Evolutionary conservation across 2,329 filamentous ascomycete genomes (phyloP).

Genomic region (Phoma sp.): DNA sequence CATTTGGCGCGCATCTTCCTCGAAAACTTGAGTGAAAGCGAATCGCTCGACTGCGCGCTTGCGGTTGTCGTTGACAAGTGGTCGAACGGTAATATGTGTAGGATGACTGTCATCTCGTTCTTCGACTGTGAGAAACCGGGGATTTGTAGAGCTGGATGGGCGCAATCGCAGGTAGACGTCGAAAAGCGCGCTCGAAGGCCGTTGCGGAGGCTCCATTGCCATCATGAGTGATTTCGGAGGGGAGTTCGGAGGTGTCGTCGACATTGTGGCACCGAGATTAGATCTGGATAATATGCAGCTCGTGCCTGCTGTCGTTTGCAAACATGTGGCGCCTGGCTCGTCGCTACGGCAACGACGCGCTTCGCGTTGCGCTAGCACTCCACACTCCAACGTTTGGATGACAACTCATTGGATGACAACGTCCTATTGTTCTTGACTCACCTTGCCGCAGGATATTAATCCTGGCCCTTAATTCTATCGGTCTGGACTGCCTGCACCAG

Average conservation of each 20-base stretch:
- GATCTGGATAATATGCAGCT: conserved; percentile 12
- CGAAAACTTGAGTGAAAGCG: conserved; percentile 91
- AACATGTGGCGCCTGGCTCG: conserved; percentile 9
- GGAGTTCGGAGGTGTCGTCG: conserved; percentile 15
- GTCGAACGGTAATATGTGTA: conserved; percentile 61
- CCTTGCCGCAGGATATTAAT: too few species aligned
- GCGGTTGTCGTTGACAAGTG: conserved; percentile 79
- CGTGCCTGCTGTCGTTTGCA: conserved; percentile 15
- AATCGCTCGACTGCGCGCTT: conserved; percentile 92
- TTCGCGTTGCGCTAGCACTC: conserved; percentile 4
- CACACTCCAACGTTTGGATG: neutral
- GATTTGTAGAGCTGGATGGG: conserved; percentile 48
- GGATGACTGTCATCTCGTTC: conserved; percentile 47
- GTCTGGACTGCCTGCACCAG: too few species aligned
- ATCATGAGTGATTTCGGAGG: conserved; percentile 22
- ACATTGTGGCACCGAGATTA: conserved; percentile 8
- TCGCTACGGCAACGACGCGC: conserved; percentile 9
- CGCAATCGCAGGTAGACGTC: conserved; percentile 88
- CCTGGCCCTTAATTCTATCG: too few species aligned
- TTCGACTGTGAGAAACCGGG: conserved; percentile 81
- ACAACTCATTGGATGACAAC: too few species aligned
- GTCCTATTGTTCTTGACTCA: too few species aligned
- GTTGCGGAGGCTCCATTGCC: conserved; percentile 47
- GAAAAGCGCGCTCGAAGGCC: conserved; percentile 68
- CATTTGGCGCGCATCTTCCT: conserved; percentile 82